A percentile compares a stretch with the other conserved stretches of the same genome.
phyloP scores from a whole-genome alignment of 306 rosid genomes.

The Sechiopsis laciniata region DNA sequence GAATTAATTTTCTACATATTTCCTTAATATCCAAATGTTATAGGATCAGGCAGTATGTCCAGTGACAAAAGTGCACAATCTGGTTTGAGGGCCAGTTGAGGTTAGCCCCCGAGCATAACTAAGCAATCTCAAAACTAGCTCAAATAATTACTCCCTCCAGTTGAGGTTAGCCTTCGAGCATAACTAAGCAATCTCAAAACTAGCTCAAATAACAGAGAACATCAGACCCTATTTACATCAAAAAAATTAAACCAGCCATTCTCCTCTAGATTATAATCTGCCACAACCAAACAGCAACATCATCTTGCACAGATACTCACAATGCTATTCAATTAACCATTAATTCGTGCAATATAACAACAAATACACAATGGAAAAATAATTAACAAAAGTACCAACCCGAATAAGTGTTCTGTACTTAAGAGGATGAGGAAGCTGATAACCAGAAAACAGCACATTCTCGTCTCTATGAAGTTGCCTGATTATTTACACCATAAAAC shows the following conservation, averaged over 20 bases:
- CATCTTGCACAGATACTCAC: background rate
- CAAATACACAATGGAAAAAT: no score
- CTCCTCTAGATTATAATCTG: no score
- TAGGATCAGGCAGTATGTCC: no score
- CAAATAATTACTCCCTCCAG: background rate
- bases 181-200: background rate
- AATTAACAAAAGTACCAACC: constrained; percentile 36
- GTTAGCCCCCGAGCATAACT: background rate
- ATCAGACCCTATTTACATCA: background rate
- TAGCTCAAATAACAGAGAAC: background rate
- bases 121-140: background rate
- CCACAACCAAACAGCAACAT: background rate
- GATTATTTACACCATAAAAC: constrained; percentile 1
- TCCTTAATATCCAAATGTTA: no score
- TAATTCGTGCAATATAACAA: background rate
- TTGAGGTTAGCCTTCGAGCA: background rate
- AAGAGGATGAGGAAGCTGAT: constrained; percentile 94
- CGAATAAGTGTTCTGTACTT: constrained; percentile 79
- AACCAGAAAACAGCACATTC: constrained; percentile 76
- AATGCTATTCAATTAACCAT: background rate
- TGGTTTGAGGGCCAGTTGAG: background rate
- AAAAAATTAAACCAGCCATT: background rate
- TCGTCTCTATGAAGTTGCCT: constrained; percentile 88
- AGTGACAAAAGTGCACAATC: no score
- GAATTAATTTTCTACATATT: no score